A percentile compares a stretch with the other conserved stretches of the same genome.
These are phyloP conservation scores for Fraxinus xanthoxyloides DNA, from an alignment of 305 asterid species.

Conservation along the genomic window DNA sequence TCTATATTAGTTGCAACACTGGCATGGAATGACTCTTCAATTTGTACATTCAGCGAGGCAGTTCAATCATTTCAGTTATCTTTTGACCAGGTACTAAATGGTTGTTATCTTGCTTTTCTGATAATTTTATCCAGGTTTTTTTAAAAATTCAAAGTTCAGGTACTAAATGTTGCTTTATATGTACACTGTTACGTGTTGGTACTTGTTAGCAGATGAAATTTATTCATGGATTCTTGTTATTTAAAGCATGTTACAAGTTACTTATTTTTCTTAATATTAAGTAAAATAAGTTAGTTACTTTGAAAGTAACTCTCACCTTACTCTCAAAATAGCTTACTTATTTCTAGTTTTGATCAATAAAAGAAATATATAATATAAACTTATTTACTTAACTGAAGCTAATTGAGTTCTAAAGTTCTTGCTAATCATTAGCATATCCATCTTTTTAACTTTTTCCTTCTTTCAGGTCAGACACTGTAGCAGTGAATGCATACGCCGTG, in stretches of 20 bases:
- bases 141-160: slow-evolving; percentile 4
- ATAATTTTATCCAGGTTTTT: not conserved
- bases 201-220: not conserved
- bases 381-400: slow-evolving; percentile 11
- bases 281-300: not conserved
- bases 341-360: slow-evolving; percentile 1
- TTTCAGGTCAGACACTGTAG: slow-evolving; percentile 41
- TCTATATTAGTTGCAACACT: slow-evolving; percentile 62
- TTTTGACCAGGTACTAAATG: slow-evolving; percentile 66
- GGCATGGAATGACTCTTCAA: slow-evolving; percentile 74
- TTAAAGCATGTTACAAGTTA: not conserved
- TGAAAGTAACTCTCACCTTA: not conserved
- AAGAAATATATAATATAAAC: not conserved
- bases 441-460: slow-evolving; percentile 10
- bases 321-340: not conserved
- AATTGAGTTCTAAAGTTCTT: not conserved
- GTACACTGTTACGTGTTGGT: not conserved
- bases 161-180: not conserved
- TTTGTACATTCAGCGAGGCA: slow-evolving; percentile 61
- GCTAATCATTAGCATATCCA: not conserved
- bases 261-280: not conserved
- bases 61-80: slow-evolving; percentile 46
- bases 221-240: not conserved
- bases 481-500: slow-evolving; percentile 32
- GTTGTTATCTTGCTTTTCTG: slow-evolving; percentile 14